Percentiles rank a stretch among this genome's conserved stretches.
Evolutionary conservation across 2,329 filamentous ascomycete genomes (phyloP).

Genomic region (Metarhizium sp.): DNA sequence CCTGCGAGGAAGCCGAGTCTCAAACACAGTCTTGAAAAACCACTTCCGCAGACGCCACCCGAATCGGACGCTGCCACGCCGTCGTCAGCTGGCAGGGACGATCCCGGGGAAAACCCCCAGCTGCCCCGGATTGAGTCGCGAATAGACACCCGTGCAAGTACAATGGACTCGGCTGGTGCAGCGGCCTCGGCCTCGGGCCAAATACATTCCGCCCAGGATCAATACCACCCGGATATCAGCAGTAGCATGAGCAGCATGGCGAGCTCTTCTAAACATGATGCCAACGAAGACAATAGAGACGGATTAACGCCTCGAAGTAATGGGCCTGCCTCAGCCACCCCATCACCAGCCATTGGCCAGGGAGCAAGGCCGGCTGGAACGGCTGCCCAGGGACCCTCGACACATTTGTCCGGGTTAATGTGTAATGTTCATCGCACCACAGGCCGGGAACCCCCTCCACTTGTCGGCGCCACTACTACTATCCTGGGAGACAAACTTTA

Average conservation of each 20-base stretch:
- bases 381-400: slow-evolving; percentile 37
- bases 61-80: slow-evolving; percentile 15
- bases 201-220: slow-evolving; percentile 25
- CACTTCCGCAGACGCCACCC: slow-evolving; percentile 41
- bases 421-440: slow-evolving; percentile 77
- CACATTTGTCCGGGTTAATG: slow-evolving; percentile 57
- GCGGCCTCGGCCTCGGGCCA: slow-evolving; percentile 19
- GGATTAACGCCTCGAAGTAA: slow-evolving; percentile 42
- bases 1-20: slow-evolving; percentile 47
- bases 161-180: slow-evolving; percentile 38
- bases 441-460: slow-evolving; percentile 77
- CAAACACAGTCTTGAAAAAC: slow-evolving; percentile 48
- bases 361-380: slow-evolving; percentile 19
- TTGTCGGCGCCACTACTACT: slow-evolving; percentile 92
- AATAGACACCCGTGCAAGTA: slow-evolving; percentile 33
- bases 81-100: slow-evolving; percentile 23
- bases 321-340: slow-evolving; percentile 45
- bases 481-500: slow-evolving; percentile 93
- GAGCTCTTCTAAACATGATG: slow-evolving; percentile 32
- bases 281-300: slow-evolving; percentile 34
- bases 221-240: slow-evolving; percentile 27
- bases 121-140: slow-evolving; percentile 10
- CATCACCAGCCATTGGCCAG: slow-evolving; percentile 43
- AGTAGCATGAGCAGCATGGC: slow-evolving; percentile 38
- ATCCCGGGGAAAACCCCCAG: slow-evolving; percentile 2